These are phyloP conservation scores for Blastocladiella emersonii DNA, from an alignment of 371 early-diverging fungal genomes.

Conservation along the genomic window DNA sequence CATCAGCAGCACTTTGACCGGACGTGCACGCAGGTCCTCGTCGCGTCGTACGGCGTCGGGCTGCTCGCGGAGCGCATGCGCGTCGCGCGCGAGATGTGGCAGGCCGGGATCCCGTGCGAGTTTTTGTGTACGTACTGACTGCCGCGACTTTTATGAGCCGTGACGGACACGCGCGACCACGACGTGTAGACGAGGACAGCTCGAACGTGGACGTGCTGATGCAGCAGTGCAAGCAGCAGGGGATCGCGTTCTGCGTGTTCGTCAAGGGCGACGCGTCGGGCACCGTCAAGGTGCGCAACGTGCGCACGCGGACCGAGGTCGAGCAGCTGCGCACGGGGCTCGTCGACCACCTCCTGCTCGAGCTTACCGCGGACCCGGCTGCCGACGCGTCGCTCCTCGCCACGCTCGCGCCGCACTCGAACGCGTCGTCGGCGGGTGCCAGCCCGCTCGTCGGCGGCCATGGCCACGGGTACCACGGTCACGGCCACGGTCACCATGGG, in stretches of 20 bases:
- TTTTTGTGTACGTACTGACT: conserved; percentile 41
- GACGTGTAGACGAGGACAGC: conserved; percentile 43
- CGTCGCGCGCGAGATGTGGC: conserved; percentile 58
- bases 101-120: conserved; percentile 53
- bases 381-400: conserved; percentile 1
- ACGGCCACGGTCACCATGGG: conserved; percentile 3
- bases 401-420: neutral
- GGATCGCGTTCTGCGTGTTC: conserved; percentile 67
- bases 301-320: conserved; percentile 45
- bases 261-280: conserved; percentile 39
- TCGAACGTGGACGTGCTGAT: conserved; percentile 49
- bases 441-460: no score
- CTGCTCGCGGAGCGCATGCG: conserved; percentile 52
- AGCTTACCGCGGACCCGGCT: neutral
- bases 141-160: neutral
- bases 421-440: neutral
- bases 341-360: neutral
- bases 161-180: no score
- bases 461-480: neutral
- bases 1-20: conserved; percentile 11
- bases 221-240: conserved; percentile 44
- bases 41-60: conserved; percentile 56
- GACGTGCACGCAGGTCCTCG: conserved; percentile 43
- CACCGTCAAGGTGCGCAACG: conserved; percentile 59
- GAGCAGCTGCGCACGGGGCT: conserved; percentile 24